These are phyloP conservation scores for Termitomyces sp. DNA, from an alignment of 768 basidiomycete species.

Conservation along the genomic window DNA sequence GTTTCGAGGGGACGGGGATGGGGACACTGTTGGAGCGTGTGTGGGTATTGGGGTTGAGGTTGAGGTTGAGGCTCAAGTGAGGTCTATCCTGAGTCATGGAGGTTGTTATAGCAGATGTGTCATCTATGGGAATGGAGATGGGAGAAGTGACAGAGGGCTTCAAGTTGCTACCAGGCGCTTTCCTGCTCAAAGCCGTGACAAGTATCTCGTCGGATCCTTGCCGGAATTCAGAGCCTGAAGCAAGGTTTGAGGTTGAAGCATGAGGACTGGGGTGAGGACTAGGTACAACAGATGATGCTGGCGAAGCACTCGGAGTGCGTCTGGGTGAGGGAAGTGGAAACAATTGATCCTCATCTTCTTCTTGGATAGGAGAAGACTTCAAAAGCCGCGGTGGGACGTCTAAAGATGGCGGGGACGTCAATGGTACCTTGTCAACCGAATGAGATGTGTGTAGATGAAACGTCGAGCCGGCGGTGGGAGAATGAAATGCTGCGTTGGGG, in stretches of 20 bases:
- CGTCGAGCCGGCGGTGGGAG: conserved; percentile 11
- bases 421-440: neutral
- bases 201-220: conserved; percentile 12
- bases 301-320: conserved; percentile 42
- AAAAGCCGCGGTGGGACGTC: conserved; percentile 13
- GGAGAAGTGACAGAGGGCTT: neutral
- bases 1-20: neutral
- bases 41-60: neutral
- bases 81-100: neutral
- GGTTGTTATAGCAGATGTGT: neutral
- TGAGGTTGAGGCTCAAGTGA: neutral
- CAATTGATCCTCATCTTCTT: conserved; percentile 51
- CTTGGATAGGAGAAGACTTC: conserved; percentile 36
- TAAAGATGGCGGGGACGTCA: conserved; percentile 6
- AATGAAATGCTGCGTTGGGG: conserved; percentile 9
- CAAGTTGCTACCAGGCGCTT: neutral
- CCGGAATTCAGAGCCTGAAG: conserved; percentile 3
- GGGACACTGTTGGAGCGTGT: neutral
- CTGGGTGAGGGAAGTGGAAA: conserved; percentile 58
- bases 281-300: conserved; percentile 17
- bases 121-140: neutral
- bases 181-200: conserved; percentile 11
- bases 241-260: conserved; percentile 10
- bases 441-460: conserved; percentile 2
- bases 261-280: conserved; percentile 16